phyloP scores from a whole-genome alignment of 805 yeast genomes.

The Saturnispora bothae region DNA sequence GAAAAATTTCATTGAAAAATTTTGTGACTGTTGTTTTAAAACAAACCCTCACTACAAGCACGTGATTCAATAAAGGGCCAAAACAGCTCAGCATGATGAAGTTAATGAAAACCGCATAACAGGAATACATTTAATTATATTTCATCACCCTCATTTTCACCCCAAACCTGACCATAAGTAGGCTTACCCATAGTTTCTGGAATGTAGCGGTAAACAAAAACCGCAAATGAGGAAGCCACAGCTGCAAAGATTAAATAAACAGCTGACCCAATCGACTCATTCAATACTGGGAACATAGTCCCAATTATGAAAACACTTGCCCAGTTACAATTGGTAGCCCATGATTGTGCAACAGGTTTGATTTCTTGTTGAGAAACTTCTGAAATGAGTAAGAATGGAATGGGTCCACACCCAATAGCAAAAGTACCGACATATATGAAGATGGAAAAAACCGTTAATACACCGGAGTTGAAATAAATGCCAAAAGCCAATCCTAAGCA shows the following conservation, averaged over 20 bases:
- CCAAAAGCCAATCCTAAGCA: constrained; percentile 59
- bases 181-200: constrained; percentile 72
- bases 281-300: constrained; percentile 65
- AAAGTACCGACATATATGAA: constrained; percentile 71
- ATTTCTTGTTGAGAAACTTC: constrained; percentile 82
- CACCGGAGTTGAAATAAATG: constrained; percentile 37
- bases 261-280: constrained; percentile 58
- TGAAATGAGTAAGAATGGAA: constrained; percentile 80
- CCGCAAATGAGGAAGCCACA: constrained; percentile 40
- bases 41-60: constrained; percentile 6
- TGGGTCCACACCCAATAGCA: constrained; percentile 92
- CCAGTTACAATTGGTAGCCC: constrained; percentile 91
- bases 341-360: constrained; percentile 80
- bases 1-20: constrained; percentile 1
- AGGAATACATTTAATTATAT: neutral
- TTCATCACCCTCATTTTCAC: neutral
- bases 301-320: constrained; percentile 78
- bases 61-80: constrained; percentile 2
- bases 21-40: constrained; percentile 1
- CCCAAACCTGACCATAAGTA: constrained; percentile 64
- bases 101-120: neutral
- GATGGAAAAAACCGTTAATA: constrained; percentile 51
- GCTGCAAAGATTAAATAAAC: constrained; percentile 65
- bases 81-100: neutral
- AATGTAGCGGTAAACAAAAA: constrained; percentile 36